These are phyloP conservation scores for Penicillium bovifimosum DNA, from an alignment of 495 filamentous ascomycete species.

Conservation along the genomic window DNA sequence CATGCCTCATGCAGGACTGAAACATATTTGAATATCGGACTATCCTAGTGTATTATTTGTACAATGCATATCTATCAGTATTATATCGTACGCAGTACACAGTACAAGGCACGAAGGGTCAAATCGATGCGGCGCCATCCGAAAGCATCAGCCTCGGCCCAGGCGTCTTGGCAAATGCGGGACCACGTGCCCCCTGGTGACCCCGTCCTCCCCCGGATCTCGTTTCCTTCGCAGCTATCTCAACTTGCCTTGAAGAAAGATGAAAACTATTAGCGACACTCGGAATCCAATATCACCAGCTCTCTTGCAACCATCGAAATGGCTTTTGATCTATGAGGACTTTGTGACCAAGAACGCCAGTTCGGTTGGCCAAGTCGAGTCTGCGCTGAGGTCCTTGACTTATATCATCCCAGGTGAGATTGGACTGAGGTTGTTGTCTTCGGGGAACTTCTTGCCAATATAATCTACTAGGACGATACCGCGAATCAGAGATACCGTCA, in stretches of 20 bases:
- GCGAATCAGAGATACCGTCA: constrained; percentile 89
- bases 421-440: neutral
- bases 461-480: constrained; percentile 65
- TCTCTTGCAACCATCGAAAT: constrained; percentile 60
- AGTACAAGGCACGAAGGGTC: too few species aligned
- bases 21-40: too few species aligned
- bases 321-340: constrained; percentile 75
- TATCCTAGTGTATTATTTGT: too few species aligned
- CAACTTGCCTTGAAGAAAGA: constrained; percentile 13
- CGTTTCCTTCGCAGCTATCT: constrained; percentile 3
- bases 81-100: too few species aligned
- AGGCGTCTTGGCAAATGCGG: constrained; percentile 13
- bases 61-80: too few species aligned
- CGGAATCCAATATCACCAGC: constrained; percentile 27
- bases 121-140: neutral
- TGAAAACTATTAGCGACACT: constrained; percentile 32
- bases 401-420: constrained; percentile 85
- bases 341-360: constrained; percentile 93
- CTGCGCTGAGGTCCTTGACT: constrained; percentile 79
- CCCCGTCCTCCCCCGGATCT: constrained; percentile 8
- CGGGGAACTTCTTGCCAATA: neutral
- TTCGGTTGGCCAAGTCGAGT: constrained; percentile 90
- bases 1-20: too few species aligned
- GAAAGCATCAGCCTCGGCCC: constrained; percentile 21
- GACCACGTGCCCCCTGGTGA: constrained; percentile 14